A percentile compares a stretch with the other conserved stretches of the same genome.
Evolutionary conservation across 2,329 filamentous ascomycete genomes (phyloP).

Genomic region (Furcasterigmium furcatum): DNA sequence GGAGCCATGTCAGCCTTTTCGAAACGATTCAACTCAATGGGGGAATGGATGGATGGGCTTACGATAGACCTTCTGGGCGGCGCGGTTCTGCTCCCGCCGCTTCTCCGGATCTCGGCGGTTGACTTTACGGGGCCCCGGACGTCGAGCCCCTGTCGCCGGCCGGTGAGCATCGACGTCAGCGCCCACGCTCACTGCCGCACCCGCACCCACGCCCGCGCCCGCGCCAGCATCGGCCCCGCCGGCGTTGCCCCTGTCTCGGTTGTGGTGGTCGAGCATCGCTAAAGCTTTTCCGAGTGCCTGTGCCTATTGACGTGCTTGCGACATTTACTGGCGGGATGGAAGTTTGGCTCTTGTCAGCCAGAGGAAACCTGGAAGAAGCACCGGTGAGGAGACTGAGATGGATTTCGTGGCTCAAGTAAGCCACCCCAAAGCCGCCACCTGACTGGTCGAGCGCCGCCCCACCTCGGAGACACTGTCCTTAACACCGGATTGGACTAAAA

Average conservation of each 20-base stretch:
- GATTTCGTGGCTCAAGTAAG: slow-evolving; percentile 1
- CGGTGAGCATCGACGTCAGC: neutral
- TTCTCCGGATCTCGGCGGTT: slow-evolving; percentile 1
- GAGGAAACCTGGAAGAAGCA: neutral
- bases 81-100: neutral
- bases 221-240: neutral
- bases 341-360: neutral
- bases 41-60: neutral
- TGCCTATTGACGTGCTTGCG: no score
- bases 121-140: neutral
- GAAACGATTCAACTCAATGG: neutral
- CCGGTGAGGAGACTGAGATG: neutral
- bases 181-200: no score
- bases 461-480: no score
- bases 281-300: no score
- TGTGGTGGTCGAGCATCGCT: no score
- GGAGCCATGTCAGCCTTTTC: no score
- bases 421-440: neutral
- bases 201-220: no score
- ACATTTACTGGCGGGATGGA: no score
- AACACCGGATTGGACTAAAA: no score
- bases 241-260: neutral
- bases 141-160: neutral
- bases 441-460: neutral
- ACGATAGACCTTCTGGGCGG: neutral